Conservation (phyloP, 2,329 filamentous ascomycete species). For the Aspergillus pseudonomiae region DNA sequence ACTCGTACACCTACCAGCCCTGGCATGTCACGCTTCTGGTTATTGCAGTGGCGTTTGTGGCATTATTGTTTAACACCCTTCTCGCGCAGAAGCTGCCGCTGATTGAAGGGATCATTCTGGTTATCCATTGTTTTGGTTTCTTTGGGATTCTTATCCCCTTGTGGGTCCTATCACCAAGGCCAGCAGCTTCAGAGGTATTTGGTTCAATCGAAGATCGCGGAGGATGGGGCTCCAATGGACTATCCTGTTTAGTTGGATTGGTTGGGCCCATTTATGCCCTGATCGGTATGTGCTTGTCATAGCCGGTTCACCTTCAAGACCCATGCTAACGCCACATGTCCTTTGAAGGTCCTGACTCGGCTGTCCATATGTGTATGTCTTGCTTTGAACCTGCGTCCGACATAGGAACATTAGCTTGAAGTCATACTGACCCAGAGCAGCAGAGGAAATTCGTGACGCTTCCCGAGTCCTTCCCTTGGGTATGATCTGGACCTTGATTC, state of each 20-base stretch:
- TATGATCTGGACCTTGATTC: conserved; percentile 51
- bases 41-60: conserved; percentile 51
- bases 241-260: conserved; percentile 44
- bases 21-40: conserved; percentile 39
- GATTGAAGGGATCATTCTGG: conserved; percentile 55
- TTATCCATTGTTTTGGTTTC: conserved; percentile 53
- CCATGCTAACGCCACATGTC: not conserved
- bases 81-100: conserved; percentile 50
- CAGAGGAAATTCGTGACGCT: conserved; percentile 55
- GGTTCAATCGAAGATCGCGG: conserved; percentile 43
- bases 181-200: conserved; percentile 31
- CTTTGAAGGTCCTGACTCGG: conserved; percentile 32
- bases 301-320: too few species aligned
- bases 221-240: conserved; percentile 39
- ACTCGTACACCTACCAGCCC: conserved; percentile 27
- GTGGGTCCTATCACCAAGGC: conserved; percentile 37
- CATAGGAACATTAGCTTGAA: not conserved
- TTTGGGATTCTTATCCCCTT: conserved; percentile 45
- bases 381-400: too few species aligned
- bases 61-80: conserved; percentile 56
- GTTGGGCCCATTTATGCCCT: conserved; percentile 30
- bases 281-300: conserved; percentile 20
- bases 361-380: conserved; percentile 38
- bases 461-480: conserved; percentile 51
- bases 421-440: conserved; percentile 30